Percentiles rank a stretch among this genome's conserved stretches.
phyloP scores from a whole-genome alignment of 108 stramenopile species.

The Cyclotella cryptica region DNA sequence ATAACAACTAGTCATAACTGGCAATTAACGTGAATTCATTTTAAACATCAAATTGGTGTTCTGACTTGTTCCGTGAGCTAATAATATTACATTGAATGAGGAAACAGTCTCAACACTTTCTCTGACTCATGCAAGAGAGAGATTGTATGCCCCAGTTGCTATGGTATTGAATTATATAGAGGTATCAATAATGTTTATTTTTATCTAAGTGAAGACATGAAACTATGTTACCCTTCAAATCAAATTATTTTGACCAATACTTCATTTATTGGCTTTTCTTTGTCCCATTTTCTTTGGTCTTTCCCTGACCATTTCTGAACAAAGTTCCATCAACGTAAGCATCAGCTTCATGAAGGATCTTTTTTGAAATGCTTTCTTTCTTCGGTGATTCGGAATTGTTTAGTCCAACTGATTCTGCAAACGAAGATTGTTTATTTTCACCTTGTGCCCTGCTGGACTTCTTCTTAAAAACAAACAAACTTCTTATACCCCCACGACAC shows the following conservation, averaged over 20 bases:
- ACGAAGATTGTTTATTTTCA: conserved; percentile 23
- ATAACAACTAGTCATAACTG: no score
- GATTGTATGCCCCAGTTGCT: no score
- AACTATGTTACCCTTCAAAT: not conserved
- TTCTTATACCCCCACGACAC: conserved; percentile 38
- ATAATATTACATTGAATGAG: no score
- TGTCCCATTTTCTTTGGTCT: not conserved
- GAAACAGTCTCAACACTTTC: no score
- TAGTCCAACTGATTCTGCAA: conserved; percentile 38
- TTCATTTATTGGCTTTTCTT: not conserved
- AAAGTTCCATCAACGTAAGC: conserved; percentile 7
- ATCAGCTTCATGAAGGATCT: conserved; percentile 6
- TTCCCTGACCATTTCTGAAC: not conserved
- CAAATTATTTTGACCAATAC: not conserved
- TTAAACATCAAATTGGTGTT: no score
- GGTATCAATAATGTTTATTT: no score
- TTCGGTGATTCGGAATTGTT: not conserved
- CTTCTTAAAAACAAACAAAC: conserved; percentile 51
- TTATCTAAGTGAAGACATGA: no score
- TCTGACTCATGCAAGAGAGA: no score
- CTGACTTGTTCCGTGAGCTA: no score
- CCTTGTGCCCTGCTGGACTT: not conserved
- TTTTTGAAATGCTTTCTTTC: not conserved
- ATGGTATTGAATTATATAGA: no score
- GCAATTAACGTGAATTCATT: no score